Base-by-base conservation (phyloP, 495 filamentous ascomycete genomes). In the Echria macrotheca region DNA sequence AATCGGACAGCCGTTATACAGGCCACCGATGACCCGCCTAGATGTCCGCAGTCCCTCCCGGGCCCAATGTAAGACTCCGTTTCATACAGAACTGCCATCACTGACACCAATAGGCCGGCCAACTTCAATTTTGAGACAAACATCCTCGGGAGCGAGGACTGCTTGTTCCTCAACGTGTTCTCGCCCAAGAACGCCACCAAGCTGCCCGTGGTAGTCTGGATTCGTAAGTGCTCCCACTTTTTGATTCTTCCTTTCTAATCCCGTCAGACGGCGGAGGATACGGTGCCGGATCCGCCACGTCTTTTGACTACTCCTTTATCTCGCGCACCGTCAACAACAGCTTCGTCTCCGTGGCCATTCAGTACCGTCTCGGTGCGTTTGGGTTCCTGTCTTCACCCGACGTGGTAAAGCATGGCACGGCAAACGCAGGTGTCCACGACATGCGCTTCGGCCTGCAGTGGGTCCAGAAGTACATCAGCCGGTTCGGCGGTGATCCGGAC, bases 361-460 rank as follows among this genome's bases (percentile, higher is more conserved):
- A 73, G 32, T 78, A 77, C 44, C 69, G 74, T 10, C 53, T 78
- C 11, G 75, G 73, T 4, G 72, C 70, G 10, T 75, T 78, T 39
- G 75, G 76, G 1, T 78, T 71, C 44, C 60, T 74, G 22, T 68
- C 74, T 5, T 75, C 72, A 1, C 43, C 55, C 0, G 60, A 64
- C 14, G 42, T 68, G 18, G 53, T 54, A 15, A 47, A 42, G 29
- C 49, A 56, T 41, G 83, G 83, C 3, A 72, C 66, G 4, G 70
- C 77, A 19, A 91, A 90, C 50, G 75, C 75, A 1, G 86, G 80
- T 0, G 69, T 90, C 4, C 64, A 74, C 21, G 86, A 90, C 57
- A 86, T 89, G 59, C 72, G 77, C 1, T 69, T 83, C 26, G 85
- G 82, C 9, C 69, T 90, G 14, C 62, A 87, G 48, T 89, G 86